Percentiles rank a stretch among this genome's conserved stretches.
phyloP scores from a whole-genome alignment of 345 rosid species.

The Eucalyptus camaldulensis region DNA sequence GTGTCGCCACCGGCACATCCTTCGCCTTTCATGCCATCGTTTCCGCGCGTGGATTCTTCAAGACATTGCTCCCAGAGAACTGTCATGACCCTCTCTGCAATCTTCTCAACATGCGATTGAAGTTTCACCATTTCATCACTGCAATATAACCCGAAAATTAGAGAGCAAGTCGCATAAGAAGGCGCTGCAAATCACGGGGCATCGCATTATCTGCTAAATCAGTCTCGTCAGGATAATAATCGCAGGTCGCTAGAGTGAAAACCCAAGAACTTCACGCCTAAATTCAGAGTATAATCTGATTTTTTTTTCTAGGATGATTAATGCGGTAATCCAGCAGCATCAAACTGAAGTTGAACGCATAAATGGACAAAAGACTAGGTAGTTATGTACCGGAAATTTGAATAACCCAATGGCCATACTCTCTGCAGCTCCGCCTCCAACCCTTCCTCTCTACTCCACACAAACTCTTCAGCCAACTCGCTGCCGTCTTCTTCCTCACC shows the following conservation, averaged over 20 bases:
- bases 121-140: conserved; percentile 56
- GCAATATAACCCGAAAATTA: background rate
- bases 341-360: background rate
- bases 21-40: background rate
- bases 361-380: background rate
- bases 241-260: background rate
- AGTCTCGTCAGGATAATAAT: background rate
- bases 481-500: conserved; percentile 23
- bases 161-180: background rate
- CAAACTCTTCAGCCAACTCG: conserved; percentile 41
- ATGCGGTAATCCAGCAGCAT: background rate
- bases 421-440: conserved; percentile 35
- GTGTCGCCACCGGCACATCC: background rate
- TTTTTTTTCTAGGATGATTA: background rate
- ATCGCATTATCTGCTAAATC: background rate
- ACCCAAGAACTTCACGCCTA: background rate
- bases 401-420: conserved; percentile 44
- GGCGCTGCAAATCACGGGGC: background rate
- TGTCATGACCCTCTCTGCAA: conserved; percentile 26
- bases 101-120: conserved; percentile 27
- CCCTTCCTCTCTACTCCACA: conserved; percentile 41
- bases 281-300: background rate
- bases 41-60: background rate
- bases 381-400: conserved; percentile 45
- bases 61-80: conserved; percentile 1